Evolutionary conservation across 2,329 filamentous ascomycete genomes (phyloP), one percentile per base, ranked within the genome.

Genomic region (Diaporthe batatas): DNA sequence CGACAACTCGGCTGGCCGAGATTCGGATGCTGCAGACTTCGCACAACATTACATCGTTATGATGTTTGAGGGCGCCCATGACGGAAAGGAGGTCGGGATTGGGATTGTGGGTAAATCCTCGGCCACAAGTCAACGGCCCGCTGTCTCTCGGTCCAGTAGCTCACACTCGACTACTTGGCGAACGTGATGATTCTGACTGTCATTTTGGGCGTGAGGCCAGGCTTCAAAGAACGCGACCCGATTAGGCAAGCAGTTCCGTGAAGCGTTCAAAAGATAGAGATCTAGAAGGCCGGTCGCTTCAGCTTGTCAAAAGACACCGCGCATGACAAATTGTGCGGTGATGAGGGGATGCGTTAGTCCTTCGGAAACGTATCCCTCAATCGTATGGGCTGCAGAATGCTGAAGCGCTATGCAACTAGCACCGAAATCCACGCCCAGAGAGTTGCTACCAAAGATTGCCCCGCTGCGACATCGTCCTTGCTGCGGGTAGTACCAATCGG

Each of bases 31-130:
- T 59, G 55, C 44, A 39, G 21, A 36, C 14, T 29, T 62, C 32
- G 25, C 2, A 21, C 44, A 39, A 34, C 29, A 70, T 59, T 53
- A 70, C 68, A 53, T 70, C 55, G 68, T 62, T 42, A 62, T 70
- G 55, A 70, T 62, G 55, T 14, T 12, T 62, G 68, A 18, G 34
- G 18, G 12, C 21, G 25, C 11, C n/a, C 55, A 69, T 16, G 18
- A 55, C 68, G 47, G 68, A 62, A 44, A 59, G 32, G 32, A 6
- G 14, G 32, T 16, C 59, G 47, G 68, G 18, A 29, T 25, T 32
- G 47, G 68, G 18, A 29, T 25, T 32, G 16, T 49, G n/a, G 29
- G 68, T 32, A 34, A 49, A 34, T 39, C 18, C 18, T 57, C 32
- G 29, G 21, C 62, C 8, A 11, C 44, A 53, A 51, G 32, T 67